These are phyloP conservation scores for Dactylellina leptospora DNA, from an alignment of 2,329 filamentous ascomycete species.

Conservation along the genomic window DNA sequence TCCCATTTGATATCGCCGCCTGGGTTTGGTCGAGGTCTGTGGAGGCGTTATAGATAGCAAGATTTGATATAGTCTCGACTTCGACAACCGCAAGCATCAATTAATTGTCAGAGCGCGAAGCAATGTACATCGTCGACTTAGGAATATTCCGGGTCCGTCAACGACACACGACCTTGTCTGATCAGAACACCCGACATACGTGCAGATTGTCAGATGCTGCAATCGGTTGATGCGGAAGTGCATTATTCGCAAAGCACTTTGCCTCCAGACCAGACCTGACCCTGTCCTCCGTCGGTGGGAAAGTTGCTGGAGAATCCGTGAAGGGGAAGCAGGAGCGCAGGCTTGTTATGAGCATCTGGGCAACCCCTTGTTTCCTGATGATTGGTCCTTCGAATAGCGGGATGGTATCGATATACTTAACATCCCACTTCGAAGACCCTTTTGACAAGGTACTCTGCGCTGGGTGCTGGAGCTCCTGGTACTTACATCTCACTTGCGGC, in stretches of 20 bases:
- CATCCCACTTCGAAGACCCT: constrained; percentile 51
- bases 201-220: constrained; percentile 41
- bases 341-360: constrained; percentile 1
- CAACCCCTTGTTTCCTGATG: constrained; percentile 30
- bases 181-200: constrained; percentile 15
- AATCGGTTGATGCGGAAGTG: constrained; percentile 28
- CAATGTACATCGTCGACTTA: constrained; percentile 13
- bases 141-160: constrained; percentile 26
- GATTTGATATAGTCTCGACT: constrained; percentile 12
- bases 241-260: neutral
- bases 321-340: constrained; percentile 16
- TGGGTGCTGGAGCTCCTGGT: constrained; percentile 46
- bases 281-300: constrained; percentile 3
- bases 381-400: constrained; percentile 38
- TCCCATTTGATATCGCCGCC: neutral
- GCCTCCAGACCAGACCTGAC: constrained; percentile 6
- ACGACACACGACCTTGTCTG: constrained; percentile 8
- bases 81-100: constrained; percentile 15
- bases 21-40: neutral
- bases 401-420: constrained; percentile 52
- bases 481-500: constrained; percentile 16
- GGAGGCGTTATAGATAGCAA: neutral
- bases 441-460: constrained; percentile 37
- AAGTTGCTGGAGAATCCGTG: constrained; percentile 39
- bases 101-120: neutral